Percentiles rank a stretch among this genome's conserved stretches.
Evolutionary conservation across 2,329 filamentous ascomycete species (phyloP).

Genomic region (Colletotrichum salicis): DNA sequence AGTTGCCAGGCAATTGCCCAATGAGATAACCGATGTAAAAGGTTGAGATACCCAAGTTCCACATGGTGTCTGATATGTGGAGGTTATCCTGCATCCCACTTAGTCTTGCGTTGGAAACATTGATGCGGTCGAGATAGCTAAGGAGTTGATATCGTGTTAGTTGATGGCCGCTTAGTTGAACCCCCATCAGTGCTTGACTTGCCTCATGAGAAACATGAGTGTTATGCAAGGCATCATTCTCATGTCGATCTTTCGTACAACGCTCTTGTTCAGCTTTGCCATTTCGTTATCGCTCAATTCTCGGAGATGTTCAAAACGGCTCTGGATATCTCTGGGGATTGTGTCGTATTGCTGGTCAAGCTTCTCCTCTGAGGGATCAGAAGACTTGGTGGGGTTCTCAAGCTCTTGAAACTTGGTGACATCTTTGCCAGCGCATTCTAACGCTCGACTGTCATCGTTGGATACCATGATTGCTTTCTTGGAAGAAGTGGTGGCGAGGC

Average conservation of each 20-base stretch:
- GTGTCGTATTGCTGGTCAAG: neutral
- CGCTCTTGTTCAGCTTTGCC: conserved; percentile 40
- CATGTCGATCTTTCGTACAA: conserved; percentile 46
- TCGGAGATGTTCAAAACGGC: conserved; percentile 38
- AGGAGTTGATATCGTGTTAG: conserved; percentile 28
- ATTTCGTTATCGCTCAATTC: conserved; percentile 39
- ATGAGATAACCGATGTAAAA: conserved; percentile 58
- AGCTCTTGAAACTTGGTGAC: conserved; percentile 16
- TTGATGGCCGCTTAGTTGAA: neutral
- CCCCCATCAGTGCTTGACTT: conserved; percentile 1
- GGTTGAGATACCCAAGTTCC: conserved; percentile 51
- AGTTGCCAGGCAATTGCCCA: conserved; percentile 56
- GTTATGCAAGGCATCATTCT: conserved; percentile 44
- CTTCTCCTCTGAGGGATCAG: neutral
- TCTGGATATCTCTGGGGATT: conserved; percentile 38
- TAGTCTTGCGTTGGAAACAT: conserved; percentile 56
- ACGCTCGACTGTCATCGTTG: neutral
- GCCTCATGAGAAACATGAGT: conserved; percentile 44
- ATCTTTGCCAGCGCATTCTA: conserved; percentile 7
- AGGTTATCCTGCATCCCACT: conserved; percentile 48
- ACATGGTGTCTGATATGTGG: conserved; percentile 46
- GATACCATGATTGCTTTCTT: neutral
- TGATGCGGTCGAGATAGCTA: conserved; percentile 61
- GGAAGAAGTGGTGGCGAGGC: too few relatives aligned
- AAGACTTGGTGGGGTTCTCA: conserved; percentile 5